Percentiles rank a stretch among this genome's conserved stretches.
Conservation (phyloP, 1,139 yeast genomes). For the Candida tropicalis region DNA sequence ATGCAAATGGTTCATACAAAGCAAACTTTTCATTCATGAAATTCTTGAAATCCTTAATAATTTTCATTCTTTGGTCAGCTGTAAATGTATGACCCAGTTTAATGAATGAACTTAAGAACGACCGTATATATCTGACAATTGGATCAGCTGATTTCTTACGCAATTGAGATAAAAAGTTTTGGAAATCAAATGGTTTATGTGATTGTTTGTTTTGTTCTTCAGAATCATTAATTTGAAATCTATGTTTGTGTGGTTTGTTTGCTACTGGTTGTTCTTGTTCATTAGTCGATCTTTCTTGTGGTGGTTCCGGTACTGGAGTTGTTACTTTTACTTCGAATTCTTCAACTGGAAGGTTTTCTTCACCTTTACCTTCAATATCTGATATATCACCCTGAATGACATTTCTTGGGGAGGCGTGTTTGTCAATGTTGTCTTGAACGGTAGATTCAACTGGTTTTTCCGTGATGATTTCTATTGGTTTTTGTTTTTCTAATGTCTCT, state of each 20-base stretch:
- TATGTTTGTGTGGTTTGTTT: conserved; percentile 5
- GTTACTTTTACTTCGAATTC: conserved; percentile 1
- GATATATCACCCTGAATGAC: conserved; percentile 8
- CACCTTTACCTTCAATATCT: conserved; percentile 5
- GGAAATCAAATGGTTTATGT: conserved; percentile 75
- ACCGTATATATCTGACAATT: conserved; percentile 79
- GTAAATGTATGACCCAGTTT: conserved; percentile 66
- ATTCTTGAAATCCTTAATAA: conserved; percentile 69
- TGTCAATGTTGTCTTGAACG: too few relatives aligned
- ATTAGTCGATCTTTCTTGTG: conserved; percentile 16
- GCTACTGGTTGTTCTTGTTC: background rate
- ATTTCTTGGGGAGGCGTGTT: conserved; percentile 8
- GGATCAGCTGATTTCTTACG: conserved; percentile 84
- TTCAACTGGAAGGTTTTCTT: background rate
- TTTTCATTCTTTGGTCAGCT: conserved; percentile 73
- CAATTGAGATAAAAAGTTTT: conserved; percentile 70
- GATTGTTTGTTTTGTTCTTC: conserved; percentile 42
- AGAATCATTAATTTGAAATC: conserved; percentile 21
- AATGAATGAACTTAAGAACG: conserved; percentile 74
- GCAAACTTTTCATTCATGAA: conserved; percentile 71
- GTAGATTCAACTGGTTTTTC: background rate
- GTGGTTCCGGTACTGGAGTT: background rate
- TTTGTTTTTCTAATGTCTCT: background rate
- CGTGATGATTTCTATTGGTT: conserved; percentile 6
- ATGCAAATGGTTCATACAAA: conserved; percentile 72